Percentiles rank a stretch among this genome's conserved stretches.
phyloP scores from a whole-genome alignment of 352 stramenopile species.

The Bremia lactucae region DNA sequence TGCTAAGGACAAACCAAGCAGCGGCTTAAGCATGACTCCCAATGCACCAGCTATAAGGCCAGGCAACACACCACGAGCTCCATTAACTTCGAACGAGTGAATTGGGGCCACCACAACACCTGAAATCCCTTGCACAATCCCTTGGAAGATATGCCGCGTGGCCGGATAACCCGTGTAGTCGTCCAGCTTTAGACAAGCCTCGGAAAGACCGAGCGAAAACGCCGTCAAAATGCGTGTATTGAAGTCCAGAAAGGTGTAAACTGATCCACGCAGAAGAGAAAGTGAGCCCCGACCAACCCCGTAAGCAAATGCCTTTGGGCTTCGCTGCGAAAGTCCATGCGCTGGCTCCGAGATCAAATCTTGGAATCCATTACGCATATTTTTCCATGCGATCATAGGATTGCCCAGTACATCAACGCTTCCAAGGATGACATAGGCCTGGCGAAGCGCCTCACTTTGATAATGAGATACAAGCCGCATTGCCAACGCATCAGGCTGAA shows the following conservation, averaged over 20 bases:
- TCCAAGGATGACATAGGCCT: constrained; percentile 82
- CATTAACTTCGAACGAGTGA: constrained; percentile 71
- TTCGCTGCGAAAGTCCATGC: constrained; percentile 68
- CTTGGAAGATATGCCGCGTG: constrained; percentile 81
- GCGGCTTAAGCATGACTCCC: constrained; percentile 71
- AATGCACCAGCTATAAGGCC: constrained; percentile 70
- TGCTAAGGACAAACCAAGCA: constrained; percentile 66
- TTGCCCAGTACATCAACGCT: constrained; percentile 84
- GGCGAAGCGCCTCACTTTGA: constrained; percentile 77
- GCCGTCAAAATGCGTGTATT: constrained; percentile 79
- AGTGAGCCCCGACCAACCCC: constrained; percentile 72
- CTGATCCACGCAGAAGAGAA: constrained; percentile 70
- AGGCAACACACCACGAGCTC: constrained; percentile 60
- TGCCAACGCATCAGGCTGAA: constrained; percentile 64
- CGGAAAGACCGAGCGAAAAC: constrained; percentile 67
- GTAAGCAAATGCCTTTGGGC: constrained; percentile 65
- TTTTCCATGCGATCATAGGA: constrained; percentile 83
- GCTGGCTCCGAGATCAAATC: constrained; percentile 78
- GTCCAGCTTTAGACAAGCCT: constrained; percentile 79
- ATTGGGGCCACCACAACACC: constrained; percentile 79
- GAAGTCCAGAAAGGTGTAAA: constrained; percentile 84
- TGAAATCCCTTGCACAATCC: constrained; percentile 75
- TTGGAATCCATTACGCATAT: constrained; percentile 66
- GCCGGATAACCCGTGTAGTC: constrained; percentile 82
- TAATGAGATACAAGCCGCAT: constrained; percentile 72